phyloP scores from a whole-genome alignment of 164 flowering plant genomes.

The Malania oleifera region DNA sequence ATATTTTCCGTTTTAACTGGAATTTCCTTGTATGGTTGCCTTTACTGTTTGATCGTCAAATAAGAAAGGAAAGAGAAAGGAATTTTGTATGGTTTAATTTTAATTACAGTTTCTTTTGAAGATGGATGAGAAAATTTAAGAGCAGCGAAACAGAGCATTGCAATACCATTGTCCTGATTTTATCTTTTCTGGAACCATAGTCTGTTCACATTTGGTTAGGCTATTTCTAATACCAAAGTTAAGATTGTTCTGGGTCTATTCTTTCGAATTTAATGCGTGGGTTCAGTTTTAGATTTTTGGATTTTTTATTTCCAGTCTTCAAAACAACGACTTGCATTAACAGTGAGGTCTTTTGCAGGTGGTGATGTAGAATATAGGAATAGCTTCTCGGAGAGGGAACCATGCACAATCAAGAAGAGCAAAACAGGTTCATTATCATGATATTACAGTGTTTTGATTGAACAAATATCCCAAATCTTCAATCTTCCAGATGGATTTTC shows the following conservation, averaged over 20 bases:
- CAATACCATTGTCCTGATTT: too few species aligned
- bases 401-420: constrained; percentile 70
- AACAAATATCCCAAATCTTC: too few species aligned
- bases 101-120: too few species aligned
- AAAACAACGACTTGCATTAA: neutral
- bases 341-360: constrained; percentile 24
- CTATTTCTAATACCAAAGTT: neutral
- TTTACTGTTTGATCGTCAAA: neutral
- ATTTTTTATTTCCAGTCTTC: neutral
- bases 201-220: too few species aligned
- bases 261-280: too few species aligned
- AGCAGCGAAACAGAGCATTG: neutral
- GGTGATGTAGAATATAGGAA: constrained; percentile 68
- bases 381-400: constrained; percentile 78
- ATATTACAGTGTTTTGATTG: neutral
- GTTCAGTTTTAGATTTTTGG: too few species aligned
- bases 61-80: neutral
- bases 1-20: too few species aligned
- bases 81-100: too few species aligned
- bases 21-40: neutral
- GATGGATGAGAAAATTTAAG: too few species aligned
- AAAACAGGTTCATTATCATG: constrained; percentile 50
- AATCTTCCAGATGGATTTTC: too few species aligned
- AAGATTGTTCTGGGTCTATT: too few species aligned
- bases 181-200: neutral